Evolutionary conservation across 257 asterid genomes (phyloP), one percentile per base, ranked within the genome.

Genomic region (Nicotiana tabacum): DNA sequence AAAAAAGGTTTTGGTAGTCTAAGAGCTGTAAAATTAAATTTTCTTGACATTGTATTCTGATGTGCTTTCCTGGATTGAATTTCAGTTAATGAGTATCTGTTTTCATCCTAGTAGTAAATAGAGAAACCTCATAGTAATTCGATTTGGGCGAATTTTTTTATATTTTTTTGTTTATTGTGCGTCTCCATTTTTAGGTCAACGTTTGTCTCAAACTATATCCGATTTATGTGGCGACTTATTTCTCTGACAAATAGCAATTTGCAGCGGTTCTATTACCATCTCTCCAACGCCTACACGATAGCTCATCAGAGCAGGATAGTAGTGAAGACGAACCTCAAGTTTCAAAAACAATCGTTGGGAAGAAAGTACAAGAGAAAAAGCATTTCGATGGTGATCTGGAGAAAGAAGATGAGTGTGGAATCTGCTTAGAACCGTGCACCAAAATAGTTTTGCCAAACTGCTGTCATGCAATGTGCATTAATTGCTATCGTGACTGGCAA

Each of bases 391-490:
- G 66, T 16, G 88, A 91, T 56, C 13, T 81, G 70, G 91, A 91
- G 69, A 87, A 90, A 86, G 97, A 92, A 85, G 93, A 91, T 46
- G 97, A 92, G 82, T 92, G 97, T 30, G 97, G 95, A 10, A 92
- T 92, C 89, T 95, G 99, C 88, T 89, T 95, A 83, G 97, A 91
- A 89, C 87, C 91, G 0, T 90, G 98, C 92, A 89, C 98, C 84
- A 94, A 91, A 89, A 91, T 95, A 91, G 98, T 93, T 76, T 66
- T 88, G 88, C 97, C 99, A 9, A 92, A 86, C 82, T 95, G 99
- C 87, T 95, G 97, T 82, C 98, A 94, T 21, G 93, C 96, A 15
- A 95, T 95, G 98, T 95, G 99, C 85, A 91, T 95, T 77, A 94
- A 90, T 84, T 95, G 99, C 84, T 95, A 90, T 33, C 96, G 88